These are phyloP conservation scores for Hansenula anomala DNA, from an alignment of 1,139 yeast species.

Conservation along the genomic window DNA sequence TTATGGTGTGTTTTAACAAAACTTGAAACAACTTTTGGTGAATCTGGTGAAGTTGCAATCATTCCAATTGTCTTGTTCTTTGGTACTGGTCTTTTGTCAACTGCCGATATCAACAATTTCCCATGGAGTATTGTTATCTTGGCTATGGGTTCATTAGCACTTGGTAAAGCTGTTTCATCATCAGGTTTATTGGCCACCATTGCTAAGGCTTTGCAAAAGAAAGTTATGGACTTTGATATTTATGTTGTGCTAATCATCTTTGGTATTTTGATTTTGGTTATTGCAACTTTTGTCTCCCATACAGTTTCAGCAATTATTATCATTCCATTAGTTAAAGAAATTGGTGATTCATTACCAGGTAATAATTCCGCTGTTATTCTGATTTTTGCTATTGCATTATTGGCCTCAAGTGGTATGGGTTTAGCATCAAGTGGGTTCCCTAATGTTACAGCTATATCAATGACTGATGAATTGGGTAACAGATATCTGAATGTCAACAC, in stretches of 20 bases:
- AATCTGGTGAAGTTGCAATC: slow-evolving; percentile 66
- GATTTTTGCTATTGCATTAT: slow-evolving; percentile 61
- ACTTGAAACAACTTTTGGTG: slow-evolving; percentile 54
- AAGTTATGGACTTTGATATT: slow-evolving; percentile 51
- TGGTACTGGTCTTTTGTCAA: slow-evolving; percentile 63
- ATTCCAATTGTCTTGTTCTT: slow-evolving; percentile 63
- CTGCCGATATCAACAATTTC: slow-evolving; percentile 65
- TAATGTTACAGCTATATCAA: slow-evolving; percentile 73
- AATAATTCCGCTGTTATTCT: slow-evolving; percentile 50
- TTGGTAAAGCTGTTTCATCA: slow-evolving; percentile 70
- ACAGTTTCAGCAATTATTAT: slow-evolving; percentile 74
- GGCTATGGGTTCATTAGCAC: slow-evolving; percentile 77
- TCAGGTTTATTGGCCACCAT: slow-evolving; percentile 65
- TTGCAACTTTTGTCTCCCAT: slow-evolving; percentile 74
- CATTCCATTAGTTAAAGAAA: slow-evolving; percentile 64
- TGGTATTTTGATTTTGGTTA: slow-evolving; percentile 58
- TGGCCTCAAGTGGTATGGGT: slow-evolving; percentile 77
- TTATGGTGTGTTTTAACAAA: slow-evolving; percentile 69
- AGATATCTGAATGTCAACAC: slow-evolving; percentile 62
- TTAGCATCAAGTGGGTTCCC: slow-evolving; percentile 77
- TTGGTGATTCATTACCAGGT: slow-evolving; percentile 51
- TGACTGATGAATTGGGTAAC: slow-evolving; percentile 67
- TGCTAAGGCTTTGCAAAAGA: slow-evolving; percentile 50
- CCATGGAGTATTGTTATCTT: slow-evolving; percentile 75
- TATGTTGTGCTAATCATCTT: slow-evolving; percentile 61